phyloP scores from a whole-genome alignment of 2,329 filamentous ascomycete species.

The Sarocladium kiliense region DNA sequence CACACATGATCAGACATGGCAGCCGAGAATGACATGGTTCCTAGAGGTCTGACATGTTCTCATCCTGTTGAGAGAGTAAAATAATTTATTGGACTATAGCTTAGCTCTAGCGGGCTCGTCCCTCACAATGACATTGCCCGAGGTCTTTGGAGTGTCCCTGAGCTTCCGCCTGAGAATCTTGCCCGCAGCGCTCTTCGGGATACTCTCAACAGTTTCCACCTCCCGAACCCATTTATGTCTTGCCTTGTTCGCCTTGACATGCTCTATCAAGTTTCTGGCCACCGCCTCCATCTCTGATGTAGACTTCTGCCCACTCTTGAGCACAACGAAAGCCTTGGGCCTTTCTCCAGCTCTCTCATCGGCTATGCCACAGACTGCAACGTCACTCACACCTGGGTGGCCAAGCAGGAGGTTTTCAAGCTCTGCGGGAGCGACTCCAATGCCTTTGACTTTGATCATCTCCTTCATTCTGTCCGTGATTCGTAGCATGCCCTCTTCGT shows the following conservation, averaged over 20 bases:
- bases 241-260: slow-evolving; percentile 48
- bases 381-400: slow-evolving; percentile 50
- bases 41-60: no score
- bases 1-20: no score
- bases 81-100: slow-evolving; percentile 4
- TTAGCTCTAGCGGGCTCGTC: slow-evolving; percentile 9
- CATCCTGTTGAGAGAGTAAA: no score
- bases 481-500: slow-evolving; percentile 49
- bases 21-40: no score
- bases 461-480: slow-evolving; percentile 62
- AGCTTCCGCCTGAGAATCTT: slow-evolving; percentile 55
- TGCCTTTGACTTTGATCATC: slow-evolving; percentile 63
- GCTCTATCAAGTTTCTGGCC: slow-evolving; percentile 37
- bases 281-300: slow-evolving; percentile 22
- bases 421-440: slow-evolving; percentile 58
- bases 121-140: slow-evolving; percentile 9
- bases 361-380: slow-evolving; percentile 46
- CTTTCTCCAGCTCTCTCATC: slow-evolving; percentile 52
- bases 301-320: slow-evolving; percentile 22
- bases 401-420: slow-evolving; percentile 58
- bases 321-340: slow-evolving; percentile 53
- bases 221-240: slow-evolving; percentile 50
- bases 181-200: slow-evolving; percentile 57
- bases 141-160: slow-evolving; percentile 25
- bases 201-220: slow-evolving; percentile 43